These are phyloP conservation scores for Candida dubliniensis DNA, from an alignment of 1,139 yeast species.

Conservation along the genomic window DNA sequence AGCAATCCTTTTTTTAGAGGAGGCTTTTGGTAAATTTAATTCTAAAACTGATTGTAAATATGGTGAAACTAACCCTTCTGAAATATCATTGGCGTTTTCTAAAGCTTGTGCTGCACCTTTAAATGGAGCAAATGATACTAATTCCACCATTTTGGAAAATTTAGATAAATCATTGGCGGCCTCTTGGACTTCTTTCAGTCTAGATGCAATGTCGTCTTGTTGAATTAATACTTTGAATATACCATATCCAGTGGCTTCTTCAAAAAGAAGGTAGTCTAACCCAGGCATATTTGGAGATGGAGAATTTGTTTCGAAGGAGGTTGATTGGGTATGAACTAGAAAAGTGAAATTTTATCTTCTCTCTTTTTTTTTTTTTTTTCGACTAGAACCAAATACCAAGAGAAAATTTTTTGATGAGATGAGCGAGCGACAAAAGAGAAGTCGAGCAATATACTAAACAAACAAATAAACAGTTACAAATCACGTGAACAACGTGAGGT, in stretches of 20 bases:
- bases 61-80: constrained; percentile 95
- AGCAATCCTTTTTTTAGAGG: constrained; percentile 62
- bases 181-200: constrained; percentile 91
- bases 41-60: constrained; percentile 87
- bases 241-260: constrained; percentile 99
- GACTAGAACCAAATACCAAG: no score
- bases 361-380: constrained; percentile 2
- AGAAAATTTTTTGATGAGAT: constrained; percentile 11
- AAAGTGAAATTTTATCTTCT: constrained; percentile 7
- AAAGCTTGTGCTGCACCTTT: constrained; percentile 99
- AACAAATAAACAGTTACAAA: background rate
- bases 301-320: background rate
- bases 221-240: constrained; percentile 90
- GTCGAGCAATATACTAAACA: background rate
- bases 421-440: constrained; percentile 2
- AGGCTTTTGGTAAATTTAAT: constrained; percentile 85
- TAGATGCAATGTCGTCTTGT: constrained; percentile 91
- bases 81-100: constrained; percentile 95
- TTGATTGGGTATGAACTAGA: background rate
- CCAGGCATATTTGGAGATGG: constrained; percentile 45
- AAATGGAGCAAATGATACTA: constrained; percentile 96
- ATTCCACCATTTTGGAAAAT: constrained; percentile 90
- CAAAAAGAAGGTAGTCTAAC: constrained; percentile 90
- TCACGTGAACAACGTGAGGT: constrained; percentile 4
- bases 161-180: constrained; percentile 84